These are phyloP conservation scores for Lachnellula willkommii DNA, from an alignment of 2,329 filamentous ascomycete species.

Conservation along the genomic window DNA sequence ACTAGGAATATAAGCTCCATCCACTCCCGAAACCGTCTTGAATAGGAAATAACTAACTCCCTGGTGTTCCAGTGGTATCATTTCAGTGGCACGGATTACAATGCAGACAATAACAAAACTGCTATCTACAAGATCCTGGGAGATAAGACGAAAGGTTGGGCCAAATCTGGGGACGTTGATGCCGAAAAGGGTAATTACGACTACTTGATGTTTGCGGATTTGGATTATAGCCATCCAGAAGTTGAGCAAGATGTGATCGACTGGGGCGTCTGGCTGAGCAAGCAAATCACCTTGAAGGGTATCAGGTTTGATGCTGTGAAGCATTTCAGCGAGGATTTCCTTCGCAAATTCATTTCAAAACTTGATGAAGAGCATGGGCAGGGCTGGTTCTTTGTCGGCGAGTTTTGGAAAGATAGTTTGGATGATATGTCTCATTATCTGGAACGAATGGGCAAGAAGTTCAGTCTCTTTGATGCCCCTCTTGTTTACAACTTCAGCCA, in stretches of 20 bases:
- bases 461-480: constrained; percentile 62
- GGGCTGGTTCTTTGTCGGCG: constrained; percentile 61
- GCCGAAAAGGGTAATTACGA: constrained; percentile 62
- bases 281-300: constrained; percentile 55
- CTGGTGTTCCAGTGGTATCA: constrained; percentile 42
- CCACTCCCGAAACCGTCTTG: too few relatives aligned
- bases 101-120: constrained; percentile 48
- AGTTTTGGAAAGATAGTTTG: constrained; percentile 61
- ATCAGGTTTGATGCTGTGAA: constrained; percentile 69
- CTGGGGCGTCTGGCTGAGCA: constrained; percentile 64
- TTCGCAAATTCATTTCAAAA: constrained; percentile 56
- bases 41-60: too few relatives aligned
- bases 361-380: constrained; percentile 47
- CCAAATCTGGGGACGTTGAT: constrained; percentile 51
- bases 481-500: constrained; percentile 62
- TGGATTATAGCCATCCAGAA: constrained; percentile 60
- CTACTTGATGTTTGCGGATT: constrained; percentile 67
- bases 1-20: too few relatives aligned
- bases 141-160: constrained; percentile 58
- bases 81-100: constrained; percentile 64
- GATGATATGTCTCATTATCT: constrained; percentile 53
- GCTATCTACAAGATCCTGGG: constrained; percentile 63
- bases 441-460: constrained; percentile 51
- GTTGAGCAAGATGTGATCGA: constrained; percentile 58
- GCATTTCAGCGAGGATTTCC: constrained; percentile 65